phyloP scores from a whole-genome alignment of 495 filamentous ascomycete genomes.

The Annulohypoxylon moriforme region DNA sequence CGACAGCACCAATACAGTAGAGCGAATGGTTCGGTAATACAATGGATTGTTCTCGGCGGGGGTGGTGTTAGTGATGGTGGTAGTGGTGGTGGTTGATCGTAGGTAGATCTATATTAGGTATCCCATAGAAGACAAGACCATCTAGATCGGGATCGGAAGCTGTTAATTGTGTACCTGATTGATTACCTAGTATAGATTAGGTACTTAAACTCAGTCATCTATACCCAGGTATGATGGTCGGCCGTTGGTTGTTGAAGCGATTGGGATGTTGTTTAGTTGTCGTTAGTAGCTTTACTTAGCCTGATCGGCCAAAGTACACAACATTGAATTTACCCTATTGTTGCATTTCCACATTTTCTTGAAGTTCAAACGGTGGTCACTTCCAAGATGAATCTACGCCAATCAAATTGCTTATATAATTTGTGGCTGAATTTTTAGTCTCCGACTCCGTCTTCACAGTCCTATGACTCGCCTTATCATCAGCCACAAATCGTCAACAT shows the following conservation, averaged over 20 bases:
- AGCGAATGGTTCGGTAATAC: conserved; percentile 28
- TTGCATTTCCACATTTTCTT: conserved; percentile 30
- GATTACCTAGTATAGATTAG: background rate
- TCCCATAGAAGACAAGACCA: conserved; percentile 22
- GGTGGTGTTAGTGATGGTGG: conserved; percentile 21
- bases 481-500: conserved; percentile 16
- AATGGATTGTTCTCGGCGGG: conserved; percentile 33
- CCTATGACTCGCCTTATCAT: background rate
- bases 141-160: conserved; percentile 10
- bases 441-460: background rate
- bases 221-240: background rate
- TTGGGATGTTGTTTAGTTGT: background rate
- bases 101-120: conserved; percentile 33
- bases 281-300: conserved; percentile 11
- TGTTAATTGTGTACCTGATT: background rate
- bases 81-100: conserved; percentile 31
- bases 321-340: conserved; percentile 31
- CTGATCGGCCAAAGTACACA: background rate
- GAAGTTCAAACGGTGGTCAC: conserved; percentile 44
- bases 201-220: background rate
- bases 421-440: conserved; percentile 9
- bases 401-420: conserved; percentile 26
- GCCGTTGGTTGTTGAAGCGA: conserved; percentile 11
- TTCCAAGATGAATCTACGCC: conserved; percentile 17
- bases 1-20: conserved; percentile 40